Base-by-base conservation (phyloP, 768 basidiomycete species). In the Boletus tylopilopsis region DNA sequence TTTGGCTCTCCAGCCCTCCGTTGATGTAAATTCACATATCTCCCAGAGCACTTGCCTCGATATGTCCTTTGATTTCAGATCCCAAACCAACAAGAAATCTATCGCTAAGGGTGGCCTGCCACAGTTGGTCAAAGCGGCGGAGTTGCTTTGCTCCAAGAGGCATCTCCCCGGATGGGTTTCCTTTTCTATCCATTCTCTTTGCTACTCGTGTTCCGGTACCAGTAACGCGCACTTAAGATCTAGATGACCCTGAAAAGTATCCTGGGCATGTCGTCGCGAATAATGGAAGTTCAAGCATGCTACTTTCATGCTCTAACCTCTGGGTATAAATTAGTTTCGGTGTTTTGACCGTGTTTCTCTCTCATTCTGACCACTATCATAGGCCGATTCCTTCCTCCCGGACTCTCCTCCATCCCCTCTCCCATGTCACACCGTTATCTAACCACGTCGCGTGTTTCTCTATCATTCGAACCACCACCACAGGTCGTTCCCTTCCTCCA, bases 71-170 rank as follows among this genome's bases (percentile, higher is more conserved):
- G 29, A 30, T 30, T 30, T 30, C 13, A 30, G 2, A 30, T 13
- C 12, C 12, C 29, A 10, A 13, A 6, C 10, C 13, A 29, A 29
- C 11, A 30, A 13, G 27, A 30, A 13, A 30, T 30, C 12, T 13
- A 6, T 13, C 29, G 29, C 10, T 30, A 5, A 30, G 29, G 13
- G 13, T 30, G 29, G 4, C 12, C 29, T 30, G 12, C 13, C 12
- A 11, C 29, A 0, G 12, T 13, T 12, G 52, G 42, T 12, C 52
- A 47, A 49, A 48, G 45, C 51, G 29, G 12, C 13, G 11, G 16
- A 2, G 8, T 24, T 32, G 44, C 53, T 48, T 55, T 55, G 37
- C 48, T 30, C 44, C 23, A n/a, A n/a, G 18, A 18, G 24, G 27
- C 43, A 32, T 19, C 2, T 9, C 22, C 33, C 23, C 21, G 19